A percentile compares a stretch with the other conserved stretches of the same genome.
Conservation (phyloP, 257 asterid genomes). For the Gentiana dahurica region DNA sequence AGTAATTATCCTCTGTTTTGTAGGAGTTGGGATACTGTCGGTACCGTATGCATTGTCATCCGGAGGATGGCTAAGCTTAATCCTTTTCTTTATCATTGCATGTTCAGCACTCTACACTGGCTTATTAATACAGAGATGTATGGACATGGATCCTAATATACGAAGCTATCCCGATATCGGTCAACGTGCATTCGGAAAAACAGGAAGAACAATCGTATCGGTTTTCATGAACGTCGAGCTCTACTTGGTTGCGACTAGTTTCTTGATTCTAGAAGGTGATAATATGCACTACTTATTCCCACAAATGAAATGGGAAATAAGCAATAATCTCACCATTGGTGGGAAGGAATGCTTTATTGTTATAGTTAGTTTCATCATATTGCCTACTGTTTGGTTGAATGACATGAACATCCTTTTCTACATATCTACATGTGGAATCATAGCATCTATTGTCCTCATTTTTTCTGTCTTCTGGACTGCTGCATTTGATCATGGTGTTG, state of each 20-base stretch:
- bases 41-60: constrained; percentile 71
- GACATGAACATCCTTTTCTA: constrained; percentile 65
- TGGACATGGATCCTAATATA: constrained; percentile 62
- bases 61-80: constrained; percentile 83
- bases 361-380: constrained; percentile 42
- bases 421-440: constrained; percentile 68
- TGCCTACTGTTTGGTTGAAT: constrained; percentile 67
- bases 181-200: constrained; percentile 51
- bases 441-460: constrained; percentile 60
- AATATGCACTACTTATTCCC: constrained; percentile 49
- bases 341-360: constrained; percentile 46
- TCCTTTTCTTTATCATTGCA: constrained; percentile 53
- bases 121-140: constrained; percentile 59
- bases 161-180: constrained; percentile 77
- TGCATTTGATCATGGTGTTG: constrained; percentile 37
- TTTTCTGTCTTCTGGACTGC: constrained; percentile 59
- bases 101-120: constrained; percentile 53
- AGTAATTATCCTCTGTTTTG: neutral
- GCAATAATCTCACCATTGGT: constrained; percentile 28
- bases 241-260: constrained; percentile 78
- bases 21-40: constrained; percentile 86
- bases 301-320: constrained; percentile 14
- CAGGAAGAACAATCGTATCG: constrained; percentile 49
- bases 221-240: constrained; percentile 59
- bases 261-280: constrained; percentile 83